Percentiles rank a stretch among this genome's conserved stretches.
Conservation (phyloP, 371 early-diverging fungal genomes). For the Actinomortierella ambigua region DNA sequence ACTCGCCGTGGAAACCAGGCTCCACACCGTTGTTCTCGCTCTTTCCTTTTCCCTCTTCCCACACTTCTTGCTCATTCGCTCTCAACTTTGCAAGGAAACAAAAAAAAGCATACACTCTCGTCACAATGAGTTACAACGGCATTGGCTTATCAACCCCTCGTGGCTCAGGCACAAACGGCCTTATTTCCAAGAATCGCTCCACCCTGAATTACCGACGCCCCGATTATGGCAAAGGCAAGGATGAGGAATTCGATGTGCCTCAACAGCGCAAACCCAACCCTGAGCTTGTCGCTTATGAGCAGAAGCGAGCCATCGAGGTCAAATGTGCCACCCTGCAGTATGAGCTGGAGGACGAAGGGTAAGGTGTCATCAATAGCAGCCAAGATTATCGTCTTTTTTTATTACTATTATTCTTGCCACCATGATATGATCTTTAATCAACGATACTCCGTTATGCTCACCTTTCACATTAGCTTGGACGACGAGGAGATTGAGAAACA, state of each 20-base stretch:
- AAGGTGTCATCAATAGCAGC: too few relatives aligned
- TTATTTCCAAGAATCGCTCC: slow-evolving; percentile 90
- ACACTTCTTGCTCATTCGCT: too few relatives aligned
- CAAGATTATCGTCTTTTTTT: neutral
- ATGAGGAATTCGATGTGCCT: slow-evolving; percentile 51
- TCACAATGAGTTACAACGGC: slow-evolving; percentile 82
- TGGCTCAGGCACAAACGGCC: slow-evolving; percentile 96
- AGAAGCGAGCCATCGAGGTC: slow-evolving; percentile 87
- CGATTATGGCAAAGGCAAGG: slow-evolving; percentile 37
- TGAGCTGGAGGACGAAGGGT: slow-evolving; percentile 84
- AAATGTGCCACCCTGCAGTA: slow-evolving; percentile 79
- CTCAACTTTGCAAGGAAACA: too few relatives aligned
- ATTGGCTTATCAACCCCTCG: slow-evolving; percentile 93
- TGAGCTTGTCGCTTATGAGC: slow-evolving; percentile 86
- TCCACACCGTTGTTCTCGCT: too few relatives aligned
- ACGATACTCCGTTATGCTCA: slow-evolving; percentile 5
- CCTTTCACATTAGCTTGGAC: slow-evolving; percentile 29
- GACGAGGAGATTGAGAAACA: slow-evolving; percentile 68
- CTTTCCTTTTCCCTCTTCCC: too few relatives aligned
- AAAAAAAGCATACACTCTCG: too few relatives aligned
- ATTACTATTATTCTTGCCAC: neutral
- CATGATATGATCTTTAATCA: neutral
- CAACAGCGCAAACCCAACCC: slow-evolving; percentile 68
- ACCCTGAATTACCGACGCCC: slow-evolving; percentile 59
- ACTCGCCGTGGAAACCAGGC: too few relatives aligned